These are phyloP conservation scores for Astrothelium macrocarpum DNA, from an alignment of 495 filamentous ascomycete species.

Conservation along the genomic window DNA sequence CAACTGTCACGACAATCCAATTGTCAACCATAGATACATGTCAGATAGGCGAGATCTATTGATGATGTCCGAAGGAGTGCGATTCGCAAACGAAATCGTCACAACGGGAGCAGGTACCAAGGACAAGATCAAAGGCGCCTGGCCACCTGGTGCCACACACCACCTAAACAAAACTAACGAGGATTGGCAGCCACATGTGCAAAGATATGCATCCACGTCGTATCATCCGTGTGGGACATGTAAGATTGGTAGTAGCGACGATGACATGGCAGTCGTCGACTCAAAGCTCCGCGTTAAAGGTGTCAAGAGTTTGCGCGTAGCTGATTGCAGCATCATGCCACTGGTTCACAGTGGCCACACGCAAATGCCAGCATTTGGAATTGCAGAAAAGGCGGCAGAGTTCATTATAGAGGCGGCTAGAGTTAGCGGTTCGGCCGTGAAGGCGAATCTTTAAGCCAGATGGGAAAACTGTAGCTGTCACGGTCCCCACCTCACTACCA, in stretches of 20 bases:
- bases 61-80: conserved; percentile 42
- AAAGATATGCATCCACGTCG: conserved; percentile 44
- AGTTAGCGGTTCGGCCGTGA: not conserved
- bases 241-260: conserved; percentile 41
- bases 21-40: conserved; percentile 43
- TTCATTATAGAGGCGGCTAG: conserved; percentile 26
- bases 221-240: conserved; percentile 47
- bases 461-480: not conserved
- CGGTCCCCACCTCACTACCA: not conserved
- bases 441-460: not conserved
- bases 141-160: conserved; percentile 39
- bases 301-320: conserved; percentile 44
- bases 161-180: conserved; percentile 40
- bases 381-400: conserved; percentile 51
- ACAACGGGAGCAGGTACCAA: conserved; percentile 44
- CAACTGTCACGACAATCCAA: conserved; percentile 34
- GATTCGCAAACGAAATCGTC: conserved; percentile 46
- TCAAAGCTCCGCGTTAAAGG: conserved; percentile 44
- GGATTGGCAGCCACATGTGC: conserved; percentile 41
- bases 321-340: conserved; percentile 52
- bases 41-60: conserved; percentile 41
- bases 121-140: conserved; percentile 46
- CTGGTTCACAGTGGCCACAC: conserved; percentile 49
- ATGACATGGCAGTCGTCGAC: conserved; percentile 47
- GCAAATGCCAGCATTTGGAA: conserved; percentile 50